Evolutionary conservation across 257 asterid genomes (phyloP).

Genomic region (Gardenia jasminoides): DNA sequence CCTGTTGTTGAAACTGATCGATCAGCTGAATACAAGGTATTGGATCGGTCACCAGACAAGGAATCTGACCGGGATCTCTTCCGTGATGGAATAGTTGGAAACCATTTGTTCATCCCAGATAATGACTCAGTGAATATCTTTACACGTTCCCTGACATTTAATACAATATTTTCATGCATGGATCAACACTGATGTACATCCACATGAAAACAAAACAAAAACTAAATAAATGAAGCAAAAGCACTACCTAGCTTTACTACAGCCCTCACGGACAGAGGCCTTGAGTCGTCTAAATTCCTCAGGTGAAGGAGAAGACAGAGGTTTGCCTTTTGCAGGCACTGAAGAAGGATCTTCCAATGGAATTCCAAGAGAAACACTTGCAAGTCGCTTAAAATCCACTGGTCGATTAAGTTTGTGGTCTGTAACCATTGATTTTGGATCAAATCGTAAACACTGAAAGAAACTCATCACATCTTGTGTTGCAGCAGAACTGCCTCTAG

Average conservation of each 20-base stretch:
- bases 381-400: constrained; percentile 71
- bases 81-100: constrained; percentile 76
- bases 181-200: constrained; percentile 7
- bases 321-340: constrained; percentile 55
- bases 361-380: constrained; percentile 71
- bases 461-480: constrained; percentile 72
- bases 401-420: constrained; percentile 78
- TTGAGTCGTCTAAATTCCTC: constrained; percentile 82
- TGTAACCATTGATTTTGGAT: constrained; percentile 76
- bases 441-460: constrained; percentile 80
- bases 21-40: constrained; percentile 53
- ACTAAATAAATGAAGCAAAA: constrained; percentile 13
- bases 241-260: constrained; percentile 75
- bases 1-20: constrained; percentile 56
- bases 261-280: constrained; percentile 66
- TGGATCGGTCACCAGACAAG: constrained; percentile 65
- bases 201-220: constrained; percentile 15
- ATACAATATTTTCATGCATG: constrained; percentile 24
- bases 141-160: constrained; percentile 73
- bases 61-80: constrained; percentile 84
- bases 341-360: constrained; percentile 66
- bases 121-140: constrained; percentile 77
- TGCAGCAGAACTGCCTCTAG: constrained; percentile 62
- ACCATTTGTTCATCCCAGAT: constrained; percentile 77
- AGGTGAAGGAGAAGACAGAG: constrained; percentile 51